Conservation (phyloP, 805 yeast species). For the Sungouiella blattae region DNA sequence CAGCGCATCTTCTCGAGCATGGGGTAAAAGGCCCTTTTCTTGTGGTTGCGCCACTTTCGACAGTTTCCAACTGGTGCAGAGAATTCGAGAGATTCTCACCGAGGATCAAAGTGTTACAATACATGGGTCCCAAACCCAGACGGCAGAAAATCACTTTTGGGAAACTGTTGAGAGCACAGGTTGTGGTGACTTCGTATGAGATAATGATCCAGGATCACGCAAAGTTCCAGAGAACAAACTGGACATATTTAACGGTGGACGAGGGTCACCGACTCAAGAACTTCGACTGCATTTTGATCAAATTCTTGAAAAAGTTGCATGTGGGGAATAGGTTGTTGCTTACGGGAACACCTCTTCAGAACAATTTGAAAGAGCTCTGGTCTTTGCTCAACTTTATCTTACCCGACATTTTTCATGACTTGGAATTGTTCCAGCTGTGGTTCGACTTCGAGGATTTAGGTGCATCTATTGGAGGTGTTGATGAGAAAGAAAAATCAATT, state of each 20-base stretch:
- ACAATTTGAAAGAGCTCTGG: conserved; percentile 89
- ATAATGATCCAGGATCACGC: conserved; percentile 66
- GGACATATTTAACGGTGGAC: conserved; percentile 89
- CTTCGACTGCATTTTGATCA: conserved; percentile 70
- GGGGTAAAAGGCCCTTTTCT: conserved; percentile 77
- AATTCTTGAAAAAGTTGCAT: conserved; percentile 62
- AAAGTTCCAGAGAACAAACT: conserved; percentile 48
- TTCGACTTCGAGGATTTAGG: conserved; percentile 73
- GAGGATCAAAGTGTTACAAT: conserved; percentile 53
- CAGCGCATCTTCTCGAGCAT: conserved; percentile 73
- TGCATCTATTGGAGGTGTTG: conserved; percentile 15
- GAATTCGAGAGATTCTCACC: conserved; percentile 80
- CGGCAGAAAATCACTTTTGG: conserved; percentile 43
- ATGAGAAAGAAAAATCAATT: conserved; percentile 41
- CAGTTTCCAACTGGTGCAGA: conserved; percentile 78
- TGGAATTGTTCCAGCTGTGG: conserved; percentile 89
- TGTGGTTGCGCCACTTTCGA: conserved; percentile 78
- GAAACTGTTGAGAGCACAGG: conserved; percentile 31
- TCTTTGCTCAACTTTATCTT: conserved; percentile 83
- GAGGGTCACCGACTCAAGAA: conserved; percentile 95
- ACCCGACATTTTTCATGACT: conserved; percentile 90
- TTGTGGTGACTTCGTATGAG: conserved; percentile 82
- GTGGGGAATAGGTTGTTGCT: conserved; percentile 72
- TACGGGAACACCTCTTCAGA: conserved; percentile 97
- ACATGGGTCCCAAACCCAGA: conserved; percentile 60